Evolutionary conservation across 1,139 yeast genomes (phyloP).

Genomic region (Magnusiomyces paraingens): DNA sequence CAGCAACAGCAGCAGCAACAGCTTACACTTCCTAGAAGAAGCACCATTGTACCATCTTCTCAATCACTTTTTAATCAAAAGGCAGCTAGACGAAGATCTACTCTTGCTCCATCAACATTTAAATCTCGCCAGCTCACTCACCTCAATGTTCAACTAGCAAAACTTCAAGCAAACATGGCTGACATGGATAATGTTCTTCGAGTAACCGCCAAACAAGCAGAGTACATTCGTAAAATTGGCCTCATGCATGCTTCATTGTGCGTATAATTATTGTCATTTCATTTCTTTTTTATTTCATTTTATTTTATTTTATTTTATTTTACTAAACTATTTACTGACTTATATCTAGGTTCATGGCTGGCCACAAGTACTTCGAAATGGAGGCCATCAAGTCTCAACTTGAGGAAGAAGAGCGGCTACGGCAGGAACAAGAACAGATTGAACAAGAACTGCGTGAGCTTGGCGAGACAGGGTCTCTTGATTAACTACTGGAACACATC

Average conservation of each 20-base stretch:
- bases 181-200: constrained; percentile 51
- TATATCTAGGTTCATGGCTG: constrained; percentile 47
- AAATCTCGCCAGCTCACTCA: constrained; percentile 54
- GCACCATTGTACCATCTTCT: constrained; percentile 12
- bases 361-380: constrained; percentile 54
- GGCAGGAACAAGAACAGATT: background rate
- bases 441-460: background rate
- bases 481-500: background rate
- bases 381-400: constrained; percentile 30
- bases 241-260: constrained; percentile 53
- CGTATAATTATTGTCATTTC: constrained; percentile 17
- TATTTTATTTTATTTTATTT: background rate
- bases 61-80: background rate
- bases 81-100: constrained; percentile 11
- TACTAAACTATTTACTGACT: background rate
- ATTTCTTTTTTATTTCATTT: background rate
- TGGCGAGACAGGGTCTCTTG: background rate
- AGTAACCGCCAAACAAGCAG: constrained; percentile 52
- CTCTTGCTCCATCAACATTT: constrained; percentile 21
- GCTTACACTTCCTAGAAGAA: constrained; percentile 9
- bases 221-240: constrained; percentile 50
- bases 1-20: constrained; percentile 8
- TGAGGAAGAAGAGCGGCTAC: constrained; percentile 4
- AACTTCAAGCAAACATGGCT: constrained; percentile 51
- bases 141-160: constrained; percentile 56